Evolutionary conservation across 2,329 filamentous ascomycete species (phyloP), one percentile per base, ranked within the genome.

Genomic region (Cucurbitaria berberidis): DNA sequence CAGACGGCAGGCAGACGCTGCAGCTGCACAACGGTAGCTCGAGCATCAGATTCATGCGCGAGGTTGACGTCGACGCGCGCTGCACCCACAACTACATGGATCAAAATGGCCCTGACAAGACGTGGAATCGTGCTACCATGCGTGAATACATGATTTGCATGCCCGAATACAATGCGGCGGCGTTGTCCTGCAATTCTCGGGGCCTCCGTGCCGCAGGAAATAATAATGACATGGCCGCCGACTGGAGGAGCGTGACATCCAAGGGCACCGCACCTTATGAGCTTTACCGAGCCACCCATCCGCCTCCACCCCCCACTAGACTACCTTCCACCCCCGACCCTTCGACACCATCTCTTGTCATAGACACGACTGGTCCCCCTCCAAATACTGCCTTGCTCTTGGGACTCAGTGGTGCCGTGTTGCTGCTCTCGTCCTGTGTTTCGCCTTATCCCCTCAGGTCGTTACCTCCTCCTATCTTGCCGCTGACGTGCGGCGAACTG

Each of bases 21-120:
- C 48, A 58, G 48, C 48, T 39, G 24, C 9, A 9, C 5, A 26
- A n/a, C n/a, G n/a, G 32, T 45, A 55, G 52, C 48, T 50, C 38
- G 39, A 47, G 55, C 43, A 36, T 44, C 19, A n/a, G n/a, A n/a
- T 22, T 11, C 34, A 34, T n/a, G 18, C 22, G 29, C n/a, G 19
- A 53, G 24, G 24, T 36, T 18, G 6, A n/a, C 5, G 22, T 44
- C 21, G 47, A 22, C 24, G 19, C 11, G 21, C 6, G 5, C 10
- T 21, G 18, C 35, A 22, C 18, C 11, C 18, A 11, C 7, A 9
- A 21, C 18, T 19, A 10, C 21, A 11, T 10, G 34, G 16, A 38
- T 38, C 10, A 8, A 21, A 21, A 38, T 7, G n/a, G n/a, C 35
- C 18, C 35, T 16, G 18, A 21, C 10, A 7, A 19, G 16, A 38